Conservation (phyloP, 2,329 filamentous ascomycete genomes). For the Botrytis medusae region DNA sequence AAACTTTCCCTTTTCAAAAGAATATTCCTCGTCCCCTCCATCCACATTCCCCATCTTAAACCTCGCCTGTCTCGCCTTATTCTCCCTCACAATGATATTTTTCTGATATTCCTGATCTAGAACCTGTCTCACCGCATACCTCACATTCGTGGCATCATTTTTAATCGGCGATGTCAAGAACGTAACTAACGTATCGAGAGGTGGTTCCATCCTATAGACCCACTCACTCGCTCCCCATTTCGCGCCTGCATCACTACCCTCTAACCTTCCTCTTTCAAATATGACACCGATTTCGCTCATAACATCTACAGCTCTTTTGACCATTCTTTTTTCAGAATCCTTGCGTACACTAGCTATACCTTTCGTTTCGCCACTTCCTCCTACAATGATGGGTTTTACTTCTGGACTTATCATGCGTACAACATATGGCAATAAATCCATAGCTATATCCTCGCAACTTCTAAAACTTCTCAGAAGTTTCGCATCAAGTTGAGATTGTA, state of each 20-base stretch:
- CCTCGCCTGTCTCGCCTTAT: conserved; percentile 63
- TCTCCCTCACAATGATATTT: conserved; percentile 65
- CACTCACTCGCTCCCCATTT: conserved; percentile 64
- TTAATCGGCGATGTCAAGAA: conserved; percentile 67
- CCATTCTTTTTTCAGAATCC: conserved; percentile 78
- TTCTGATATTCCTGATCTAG: conserved; percentile 86
- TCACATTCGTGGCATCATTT: conserved; percentile 65
- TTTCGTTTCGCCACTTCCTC: conserved; percentile 62
- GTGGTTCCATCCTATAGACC: conserved; percentile 93
- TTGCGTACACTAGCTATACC: conserved; percentile 83
- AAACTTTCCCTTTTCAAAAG: background rate
- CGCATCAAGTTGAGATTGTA: conserved; percentile 73
- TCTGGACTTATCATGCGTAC: conserved; percentile 82
- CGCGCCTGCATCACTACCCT: conserved; percentile 41
- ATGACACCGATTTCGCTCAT: conserved; percentile 80
- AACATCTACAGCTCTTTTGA: conserved; percentile 74
- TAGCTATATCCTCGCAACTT: conserved; percentile 72
- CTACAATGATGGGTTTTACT: conserved; percentile 85
- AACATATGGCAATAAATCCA: conserved; percentile 82
- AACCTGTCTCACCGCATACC: conserved; percentile 92
- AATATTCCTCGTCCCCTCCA: conserved; percentile 28
- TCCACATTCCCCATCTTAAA: conserved; percentile 53
- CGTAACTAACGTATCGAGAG: conserved; percentile 73
- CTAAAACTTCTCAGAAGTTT: conserved; percentile 75
- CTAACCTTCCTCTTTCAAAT: conserved; percentile 78